A percentile compares a stretch with the other conserved stretches of the same genome.
These are phyloP conservation scores for Boletus subparvulus DNA, from an alignment of 768 basidiomycete genomes.

Conservation along the genomic window DNA sequence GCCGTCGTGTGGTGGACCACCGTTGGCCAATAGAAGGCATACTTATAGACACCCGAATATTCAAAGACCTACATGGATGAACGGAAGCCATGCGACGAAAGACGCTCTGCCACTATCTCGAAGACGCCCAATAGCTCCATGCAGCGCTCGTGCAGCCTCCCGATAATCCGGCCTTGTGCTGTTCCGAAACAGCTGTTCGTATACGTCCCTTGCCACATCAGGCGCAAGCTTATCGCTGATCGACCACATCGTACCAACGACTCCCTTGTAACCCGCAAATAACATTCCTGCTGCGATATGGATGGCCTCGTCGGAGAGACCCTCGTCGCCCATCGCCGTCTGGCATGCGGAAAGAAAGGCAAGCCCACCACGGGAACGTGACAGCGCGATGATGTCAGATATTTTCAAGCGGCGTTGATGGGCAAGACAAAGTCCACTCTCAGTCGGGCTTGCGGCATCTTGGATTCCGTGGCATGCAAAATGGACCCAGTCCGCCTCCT, in stretches of 20 bases:
- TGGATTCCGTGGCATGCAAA: not conserved
- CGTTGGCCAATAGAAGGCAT: too few relatives aligned
- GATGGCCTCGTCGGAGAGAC: too few relatives aligned
- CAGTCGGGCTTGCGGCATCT: not conserved
- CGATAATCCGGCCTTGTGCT: not conserved
- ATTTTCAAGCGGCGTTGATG: not conserved
- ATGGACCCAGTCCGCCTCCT: too few relatives aligned
- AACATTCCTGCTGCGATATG: slow-evolving; percentile 33
- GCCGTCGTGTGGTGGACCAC: not conserved
- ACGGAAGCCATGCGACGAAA: too few relatives aligned
- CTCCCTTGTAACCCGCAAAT: slow-evolving; percentile 28
- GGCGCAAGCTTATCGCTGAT: slow-evolving; percentile 30
- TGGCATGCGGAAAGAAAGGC: slow-evolving; percentile 48
- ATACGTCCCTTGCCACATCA: not conserved
- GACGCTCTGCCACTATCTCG: not conserved
- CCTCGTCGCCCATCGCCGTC: slow-evolving; percentile 8
- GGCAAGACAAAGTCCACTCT: not conserved
- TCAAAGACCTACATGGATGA: too few relatives aligned
- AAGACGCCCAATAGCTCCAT: not conserved
- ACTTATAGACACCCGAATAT: too few relatives aligned
- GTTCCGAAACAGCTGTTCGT: not conserved
- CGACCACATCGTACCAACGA: slow-evolving; percentile 46
- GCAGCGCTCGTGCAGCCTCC: not conserved
- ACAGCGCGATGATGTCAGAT: not conserved
- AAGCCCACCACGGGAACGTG: slow-evolving; percentile 24